Base-by-base conservation (phyloP, 495 filamentous ascomycete species). In the Lasiosphaeria hispida region DNA sequence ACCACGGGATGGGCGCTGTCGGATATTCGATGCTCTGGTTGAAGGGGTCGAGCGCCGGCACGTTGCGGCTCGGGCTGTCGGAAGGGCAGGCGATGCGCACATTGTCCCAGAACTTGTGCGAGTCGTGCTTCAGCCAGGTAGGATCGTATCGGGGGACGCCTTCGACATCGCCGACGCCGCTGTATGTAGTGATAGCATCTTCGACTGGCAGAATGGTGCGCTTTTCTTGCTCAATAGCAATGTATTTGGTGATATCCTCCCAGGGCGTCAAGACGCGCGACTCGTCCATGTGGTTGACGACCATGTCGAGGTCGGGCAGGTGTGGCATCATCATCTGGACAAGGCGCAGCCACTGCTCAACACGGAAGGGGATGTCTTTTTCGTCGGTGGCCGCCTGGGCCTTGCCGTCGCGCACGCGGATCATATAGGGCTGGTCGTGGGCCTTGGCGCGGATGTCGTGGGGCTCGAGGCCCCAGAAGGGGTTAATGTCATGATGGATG, bases 291-390 rank as follows among this genome's bases (percentile, higher is more conserved):
- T 75, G 69, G 66, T 88, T 88, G 67, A 86, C 75, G 14, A 82
- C 77, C 67, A 88, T 82, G 62, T 86, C 84, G 73, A 89, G 79
- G 65, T 89, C 83, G 18, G 85, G 86, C 10, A 88, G 62, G 60
- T 80, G 72, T 38, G 77, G 67, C 23, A 73, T 72, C 43, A 85
- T 76, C 14, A 78, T 77, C 11, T 74, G 40, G 0, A 86, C 75
- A 33, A 87, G 68, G 13, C 69, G 66, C 19, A 72, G 67, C 71
- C 85, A 78, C 1, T 81, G 80, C 37, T 83, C 69, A 0, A 82
- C 68, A 63, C 84, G 77, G 69, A 81, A 83, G 38, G 74, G 72
- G 2, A 38, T 53, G 23, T 55, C 49, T 30, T 63, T 51, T 35
- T 60, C 61, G 15, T 74, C 68, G 41, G 75, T 75, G 14, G 68